These are phyloP conservation scores for Mycosphaerelloides madeirae DNA, from an alignment of 2,329 filamentous ascomycete species.

Conservation along the genomic window DNA sequence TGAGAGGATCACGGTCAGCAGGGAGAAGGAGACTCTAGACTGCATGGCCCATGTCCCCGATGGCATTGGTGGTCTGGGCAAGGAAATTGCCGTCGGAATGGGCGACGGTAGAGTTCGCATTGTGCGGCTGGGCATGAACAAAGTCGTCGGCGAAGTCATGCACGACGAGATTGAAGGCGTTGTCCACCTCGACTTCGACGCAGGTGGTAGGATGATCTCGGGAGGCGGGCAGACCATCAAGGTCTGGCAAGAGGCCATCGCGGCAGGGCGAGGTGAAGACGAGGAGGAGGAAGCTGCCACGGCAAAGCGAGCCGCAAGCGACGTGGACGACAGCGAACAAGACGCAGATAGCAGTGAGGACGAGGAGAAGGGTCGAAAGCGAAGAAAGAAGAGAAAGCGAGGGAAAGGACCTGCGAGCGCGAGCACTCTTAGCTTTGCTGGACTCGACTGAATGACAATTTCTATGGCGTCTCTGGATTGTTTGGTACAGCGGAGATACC, in stretches of 20 bases:
- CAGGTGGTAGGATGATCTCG: conserved; percentile 78
- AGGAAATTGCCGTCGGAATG: conserved; percentile 72
- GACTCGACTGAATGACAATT: conserved; percentile 24
- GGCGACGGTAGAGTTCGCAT: conserved; percentile 76
- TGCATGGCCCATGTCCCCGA: conserved; percentile 68
- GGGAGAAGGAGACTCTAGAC: conserved; percentile 67
- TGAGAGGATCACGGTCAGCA: conserved; percentile 74
- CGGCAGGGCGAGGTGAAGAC: conserved; percentile 50
- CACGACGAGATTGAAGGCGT: conserved; percentile 89
- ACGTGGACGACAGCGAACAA: conserved; percentile 34
- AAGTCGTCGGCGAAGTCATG: conserved; percentile 61
- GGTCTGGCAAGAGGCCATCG: conserved; percentile 76
- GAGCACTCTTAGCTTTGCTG: conserved; percentile 26
- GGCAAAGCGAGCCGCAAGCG: conserved; percentile 45
- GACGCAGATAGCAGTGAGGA: conserved; percentile 38
- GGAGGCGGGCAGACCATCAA: conserved; percentile 83
- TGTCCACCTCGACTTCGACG: conserved; percentile 76
- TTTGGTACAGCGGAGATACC: conserved; percentile 2
- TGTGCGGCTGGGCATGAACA: conserved; percentile 68
- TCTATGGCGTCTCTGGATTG: not conserved
- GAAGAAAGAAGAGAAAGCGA: conserved; percentile 41
- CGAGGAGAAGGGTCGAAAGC: conserved; percentile 41
- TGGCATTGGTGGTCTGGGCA: conserved; percentile 60
- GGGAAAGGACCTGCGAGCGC: conserved; percentile 28
- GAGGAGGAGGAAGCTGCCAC: conserved; percentile 41